Base-by-base conservation (phyloP, 2,329 filamentous ascomycete species). In the Myriangium duriaei region DNA sequence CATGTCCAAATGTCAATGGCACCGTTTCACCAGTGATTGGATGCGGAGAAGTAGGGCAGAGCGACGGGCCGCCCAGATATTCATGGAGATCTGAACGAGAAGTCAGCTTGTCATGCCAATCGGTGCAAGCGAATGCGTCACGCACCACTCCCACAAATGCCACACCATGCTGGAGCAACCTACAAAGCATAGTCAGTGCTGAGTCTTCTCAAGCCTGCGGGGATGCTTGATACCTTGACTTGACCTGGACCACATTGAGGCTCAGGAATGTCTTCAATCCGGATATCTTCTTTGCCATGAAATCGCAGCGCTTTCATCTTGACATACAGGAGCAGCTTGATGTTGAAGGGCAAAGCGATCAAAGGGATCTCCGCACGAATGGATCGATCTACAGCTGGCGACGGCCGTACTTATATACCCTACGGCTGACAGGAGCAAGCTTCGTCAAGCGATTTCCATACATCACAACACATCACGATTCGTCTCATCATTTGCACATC, bases 1-100 rank as follows among this genome's bases (percentile, higher is more conserved):
- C 68, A 47, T 72, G 68, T 11, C 68, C 68, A 38, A 72, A 62
- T 2, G 66, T 69, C 39, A 71, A 43, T n/a, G 65, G 68, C 2
- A 67, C 57, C 4, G 56, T 63, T 50, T 69, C 69, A 32, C 61
- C 60, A 3, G 68, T 74, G 42, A 72, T 67, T 1, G 68, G 67
- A 52, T 72, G 69, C 3, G 68, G 67, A n/a, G 59, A 63, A 1
- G 61, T 63, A 0, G 68, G 69, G 44, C 65, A 68, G 6, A 59
- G 46, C 3, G 48, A 51, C 2, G 56, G 54, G 9, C 56, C 56
- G 9, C 55, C 55, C 7, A 58, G 42, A 34, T 52, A 59, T 40
- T 58, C 54, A 31, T 56, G 53, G 4, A 55, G 45, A 38, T 58
- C 54, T 42, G 32, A 21, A 17, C 16, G 37, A 5, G 10, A 4